Base-by-base conservation (phyloP, 306 rosid genomes). In the Leucaena leucocephala region DNA sequence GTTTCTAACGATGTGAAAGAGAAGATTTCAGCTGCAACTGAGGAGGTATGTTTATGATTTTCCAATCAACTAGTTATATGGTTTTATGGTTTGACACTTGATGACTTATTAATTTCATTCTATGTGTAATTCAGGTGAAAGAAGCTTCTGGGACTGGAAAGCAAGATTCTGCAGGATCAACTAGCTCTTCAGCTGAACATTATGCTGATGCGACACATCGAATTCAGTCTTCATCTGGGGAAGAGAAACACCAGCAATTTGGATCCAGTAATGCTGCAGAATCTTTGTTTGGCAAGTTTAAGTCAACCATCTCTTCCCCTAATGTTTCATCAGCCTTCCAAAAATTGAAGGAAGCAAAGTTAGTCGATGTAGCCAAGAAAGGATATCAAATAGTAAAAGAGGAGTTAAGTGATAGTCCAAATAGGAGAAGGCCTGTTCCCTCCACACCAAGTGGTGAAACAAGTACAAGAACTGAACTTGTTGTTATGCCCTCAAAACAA, bases 1-100 rank as follows among this genome's bases (percentile, higher is more conserved):
- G 98, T 89, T 80, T 94, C 98, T 68, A 68, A 85, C 74, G 86
- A 88, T 82, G 91, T 91, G 70, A 94, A 89, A 82, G 97, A 90
- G 89, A 94, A 89, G 90, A 80, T 94, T 71, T 86, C 95, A 9
- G 86, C 88, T 82, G 95, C 98, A 82, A 80, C 91, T 35, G 97
- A 86, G 76, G 97, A 94, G 92, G 98, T 90, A 7, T 49, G 89
- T 83, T 49, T 59, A 68, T 50, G 62, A 68, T 72, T 83, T 75
- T 52, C 27, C 16, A 22, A 52, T 75, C 19, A 4, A 39, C 69
- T 34, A 36, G 34, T 65, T 46, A 74, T 82, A 80, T 36, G 17
- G 66, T 16, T 75, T 15, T 80, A 80, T 33, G 17, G 67, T 12
- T 78, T 40, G 50, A 50, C 49, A 21, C 48, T 71, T 49, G 52